Evolutionary conservation across 2,329 filamentous ascomycete species (phyloP), one percentile per base, ranked within the genome.

Genomic region (Fusarium continuum): DNA sequence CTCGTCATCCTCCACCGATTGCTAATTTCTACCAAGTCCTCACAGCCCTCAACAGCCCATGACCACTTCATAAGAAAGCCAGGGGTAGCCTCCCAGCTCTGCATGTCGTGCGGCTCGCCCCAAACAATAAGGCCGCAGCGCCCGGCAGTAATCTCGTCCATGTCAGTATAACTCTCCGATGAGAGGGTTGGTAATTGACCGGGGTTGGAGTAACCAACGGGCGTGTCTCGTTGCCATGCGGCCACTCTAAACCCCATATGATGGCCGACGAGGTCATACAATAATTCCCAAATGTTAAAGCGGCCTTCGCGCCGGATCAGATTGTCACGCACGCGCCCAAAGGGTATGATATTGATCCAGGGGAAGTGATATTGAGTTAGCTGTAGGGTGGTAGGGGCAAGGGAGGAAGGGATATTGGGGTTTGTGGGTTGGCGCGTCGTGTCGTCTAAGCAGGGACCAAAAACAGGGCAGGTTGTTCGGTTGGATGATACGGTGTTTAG

Each of bases 71-170:
- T n/a, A 0, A 54, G 22, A 25, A 54, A 54, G 0, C 51, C 35
- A 16, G 45, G 23, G 1, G 51, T 51, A 7, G 17, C 35, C 28
- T 54, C 51, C 45, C 45, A 51, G 13, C 13, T 54, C 8, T 19
- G 17, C 17, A 40, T 40, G 2, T 51, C 22, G 6, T 54, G 35
- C 11, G 45, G 51, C 1, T 51, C 35, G 0, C 51, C 35, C 51
- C 45, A 54, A 4, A 54, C 20, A 1, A 53, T 49, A 0, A 53
- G 6, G 1, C 50, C 43, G 0, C 49, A 38, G 0, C 32, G 25
- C 1, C 50, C 43, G 0, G 26, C 20, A 0, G 43, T 49, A 0
- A 53, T 9, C 10, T 49, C 36, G 5, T 55, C 32, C 2, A 7
- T 31, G 11, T 53, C 43, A 1, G n/a, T 5, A 13, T 32, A 17